Evolutionary conservation across 805 yeast genomes (phyloP).

Genomic region (Wickerhamiella hasegawae): DNA sequence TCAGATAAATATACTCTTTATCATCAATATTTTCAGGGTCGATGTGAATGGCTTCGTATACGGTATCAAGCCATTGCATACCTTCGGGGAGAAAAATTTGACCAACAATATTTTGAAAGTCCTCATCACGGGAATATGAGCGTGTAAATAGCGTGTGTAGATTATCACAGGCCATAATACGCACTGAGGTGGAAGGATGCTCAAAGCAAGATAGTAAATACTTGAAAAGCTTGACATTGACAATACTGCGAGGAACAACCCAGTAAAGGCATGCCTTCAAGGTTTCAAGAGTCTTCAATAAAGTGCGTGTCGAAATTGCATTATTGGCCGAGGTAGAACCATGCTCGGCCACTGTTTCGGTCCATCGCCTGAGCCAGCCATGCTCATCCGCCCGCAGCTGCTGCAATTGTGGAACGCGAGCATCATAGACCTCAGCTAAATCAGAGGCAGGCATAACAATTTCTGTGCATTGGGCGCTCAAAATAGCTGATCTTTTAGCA

Average conservation of each 20-base stretch:
- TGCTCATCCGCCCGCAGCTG: slow-evolving; percentile 50
- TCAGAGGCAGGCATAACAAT: slow-evolving; percentile 58
- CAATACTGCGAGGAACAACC: slow-evolving; percentile 66
- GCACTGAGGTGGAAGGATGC: slow-evolving; percentile 39
- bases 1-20: slow-evolving; percentile 59
- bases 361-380: slow-evolving; percentile 84
- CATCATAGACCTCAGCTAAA: slow-evolving; percentile 46
- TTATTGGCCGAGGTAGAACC: slow-evolving; percentile 14
- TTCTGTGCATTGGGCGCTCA: slow-evolving; percentile 72
- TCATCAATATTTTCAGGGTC: slow-evolving; percentile 62
- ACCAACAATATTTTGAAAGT: slow-evolving; percentile 66
- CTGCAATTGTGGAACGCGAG: slow-evolving; percentile 40
- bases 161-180: slow-evolving; percentile 79
- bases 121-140: slow-evolving; percentile 44
- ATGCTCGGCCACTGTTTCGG: slow-evolving; percentile 18
- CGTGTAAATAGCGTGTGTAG: slow-evolving; percentile 79
- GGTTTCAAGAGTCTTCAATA: slow-evolving; percentile 47
- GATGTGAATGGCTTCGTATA: slow-evolving; percentile 38
- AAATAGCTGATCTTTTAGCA: slow-evolving; percentile 54
- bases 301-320: too few relatives aligned
- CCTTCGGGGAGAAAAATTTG: slow-evolving; percentile 61
- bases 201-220: slow-evolving; percentile 34
- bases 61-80: slow-evolving; percentile 47
- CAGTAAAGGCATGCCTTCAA: slow-evolving; percentile 83
- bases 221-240: slow-evolving; percentile 46